A percentile compares a stretch with the other conserved stretches of the same genome.
Evolutionary conservation across 192 early-diverging fungal species (phyloP).

Genomic region (Backusella morwellensis): DNA sequence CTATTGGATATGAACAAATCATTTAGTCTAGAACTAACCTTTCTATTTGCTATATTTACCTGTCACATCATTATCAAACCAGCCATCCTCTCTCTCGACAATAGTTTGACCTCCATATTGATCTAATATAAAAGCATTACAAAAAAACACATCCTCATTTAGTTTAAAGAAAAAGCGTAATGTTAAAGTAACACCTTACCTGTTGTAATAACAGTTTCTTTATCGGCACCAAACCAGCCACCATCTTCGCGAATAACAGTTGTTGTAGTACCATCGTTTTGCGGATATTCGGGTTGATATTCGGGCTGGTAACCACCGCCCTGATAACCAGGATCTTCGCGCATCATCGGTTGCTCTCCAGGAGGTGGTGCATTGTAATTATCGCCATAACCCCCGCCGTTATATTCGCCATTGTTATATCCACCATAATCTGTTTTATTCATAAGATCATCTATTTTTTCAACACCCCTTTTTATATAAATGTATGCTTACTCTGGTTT

Average conservation of each 20-base stretch:
- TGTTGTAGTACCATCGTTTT: slow-evolving; percentile 13
- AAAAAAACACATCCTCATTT: not conserved
- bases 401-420: slow-evolving; percentile 2
- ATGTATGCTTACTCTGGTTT: slow-evolving; percentile 6
- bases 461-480: not conserved
- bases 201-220: slow-evolving; percentile 21
- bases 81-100: slow-evolving; percentile 31
- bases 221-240: slow-evolving; percentile 30
- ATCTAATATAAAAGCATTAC: slow-evolving; percentile 12
- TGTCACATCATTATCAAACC: slow-evolving; percentile 26
- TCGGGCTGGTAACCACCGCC: slow-evolving; percentile 8
- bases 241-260: slow-evolving; percentile 33
- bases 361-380: slow-evolving; percentile 4
- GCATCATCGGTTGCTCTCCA: not conserved
- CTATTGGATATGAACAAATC: not conserved
- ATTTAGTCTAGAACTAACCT: not conserved
- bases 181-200: slow-evolving; percentile 12
- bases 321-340: slow-evolving; percentile 9
- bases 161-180: not conserved
- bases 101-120: slow-evolving; percentile 27
- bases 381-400: not conserved
- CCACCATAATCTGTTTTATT: not conserved
- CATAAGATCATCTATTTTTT: not conserved
- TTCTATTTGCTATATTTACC: slow-evolving; percentile 10
- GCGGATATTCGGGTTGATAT: not conserved